Evolutionary conservation across 352 stramenopile species (phyloP).

Genomic region (Phytophthora pistaciae): DNA sequence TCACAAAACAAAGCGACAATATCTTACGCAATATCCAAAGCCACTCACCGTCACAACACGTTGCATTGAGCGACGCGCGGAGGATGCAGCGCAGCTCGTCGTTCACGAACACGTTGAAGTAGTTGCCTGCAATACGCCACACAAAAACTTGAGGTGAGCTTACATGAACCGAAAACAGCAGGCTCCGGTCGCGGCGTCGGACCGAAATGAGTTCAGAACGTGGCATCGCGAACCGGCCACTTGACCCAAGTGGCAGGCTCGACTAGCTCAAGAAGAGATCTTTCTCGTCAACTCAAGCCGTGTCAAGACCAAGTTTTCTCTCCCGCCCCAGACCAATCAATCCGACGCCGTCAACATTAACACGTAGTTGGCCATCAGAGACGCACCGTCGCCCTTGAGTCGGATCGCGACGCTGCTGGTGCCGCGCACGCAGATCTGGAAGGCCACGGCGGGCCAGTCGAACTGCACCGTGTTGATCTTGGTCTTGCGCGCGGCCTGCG

Average conservation of each 20-base stretch:
- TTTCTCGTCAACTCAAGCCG: not conserved
- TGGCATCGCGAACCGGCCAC: constrained; percentile 40
- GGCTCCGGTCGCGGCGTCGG: constrained; percentile 29
- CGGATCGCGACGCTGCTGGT: constrained; percentile 77
- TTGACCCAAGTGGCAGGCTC: constrained; percentile 9
- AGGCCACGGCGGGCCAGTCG: constrained; percentile 80
- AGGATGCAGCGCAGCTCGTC: constrained; percentile 77
- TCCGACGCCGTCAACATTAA: constrained; percentile 13
- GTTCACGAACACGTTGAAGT: constrained; percentile 91
- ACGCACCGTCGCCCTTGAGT: constrained; percentile 84
- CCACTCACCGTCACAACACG: constrained; percentile 78
- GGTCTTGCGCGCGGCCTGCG: constrained; percentile 62
- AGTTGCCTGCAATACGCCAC: constrained; percentile 65
- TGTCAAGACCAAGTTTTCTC: not conserved
- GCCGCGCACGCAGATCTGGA: constrained; percentile 68
- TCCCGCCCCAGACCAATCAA: constrained; percentile 19
- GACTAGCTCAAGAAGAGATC: constrained; percentile 17
- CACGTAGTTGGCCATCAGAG: not conserved
- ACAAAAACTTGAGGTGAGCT: not conserved
- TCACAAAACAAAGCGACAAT: too few species aligned
- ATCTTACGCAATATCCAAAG: too few species aligned
- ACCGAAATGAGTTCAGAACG: constrained; percentile 55
- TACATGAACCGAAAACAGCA: constrained; percentile 15
- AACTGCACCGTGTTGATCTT: constrained; percentile 92
- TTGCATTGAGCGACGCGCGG: constrained; percentile 77